Evolutionary conservation across 495 filamentous ascomycete genomes (phyloP), one percentile per base, ranked within the genome.

Genomic region (Aspergillus heteromorphus): DNA sequence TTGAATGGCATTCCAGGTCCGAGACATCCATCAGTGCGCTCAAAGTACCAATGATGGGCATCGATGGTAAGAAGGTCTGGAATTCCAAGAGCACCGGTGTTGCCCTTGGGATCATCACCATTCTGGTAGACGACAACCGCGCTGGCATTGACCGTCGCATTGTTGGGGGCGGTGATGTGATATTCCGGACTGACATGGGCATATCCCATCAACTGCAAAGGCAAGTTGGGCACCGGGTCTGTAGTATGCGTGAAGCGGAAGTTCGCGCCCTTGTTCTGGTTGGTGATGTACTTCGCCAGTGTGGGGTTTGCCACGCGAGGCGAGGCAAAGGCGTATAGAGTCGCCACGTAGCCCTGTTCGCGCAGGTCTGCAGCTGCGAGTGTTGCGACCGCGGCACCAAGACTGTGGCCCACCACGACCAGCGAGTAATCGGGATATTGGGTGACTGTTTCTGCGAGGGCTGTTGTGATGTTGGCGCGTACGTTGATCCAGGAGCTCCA

Each of bases 151-250:
- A 75, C 68, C 19, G 66, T 57, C 7, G 65, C 57, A 25, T 67
- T 65, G 36, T 73, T 73, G 1, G 47, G 62, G 0, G 61, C 62
- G 0, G 61, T 67, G 50, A 82, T 76, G 42, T 69, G 87, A 66
- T 82, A 87, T 68, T 89, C 86, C 1, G 85, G 85, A 42, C 72
- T 79, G 7, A 82, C 71, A 62, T 88, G 86, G 25, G 73, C 66
- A 66, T 78, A 88, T 27, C 78, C 79, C 55, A 80, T 56, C 18
- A 70, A 3, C 30, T 78, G 56, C n/a, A 83, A 76, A 1, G 86
- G 84, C 23, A 87, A 66, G 19, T 79, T 74, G 1, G 86, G 81
- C 1, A 88, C 77, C 1, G 81, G 82, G 69, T 89, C 86, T 59
- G 82, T 69, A 21, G 56, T 60, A 62, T 88, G 83, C 6, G 86